These are phyloP conservation scores for Castanea sativa DNA, from an alignment of 306 rosid species.

Conservation along the genomic window DNA sequence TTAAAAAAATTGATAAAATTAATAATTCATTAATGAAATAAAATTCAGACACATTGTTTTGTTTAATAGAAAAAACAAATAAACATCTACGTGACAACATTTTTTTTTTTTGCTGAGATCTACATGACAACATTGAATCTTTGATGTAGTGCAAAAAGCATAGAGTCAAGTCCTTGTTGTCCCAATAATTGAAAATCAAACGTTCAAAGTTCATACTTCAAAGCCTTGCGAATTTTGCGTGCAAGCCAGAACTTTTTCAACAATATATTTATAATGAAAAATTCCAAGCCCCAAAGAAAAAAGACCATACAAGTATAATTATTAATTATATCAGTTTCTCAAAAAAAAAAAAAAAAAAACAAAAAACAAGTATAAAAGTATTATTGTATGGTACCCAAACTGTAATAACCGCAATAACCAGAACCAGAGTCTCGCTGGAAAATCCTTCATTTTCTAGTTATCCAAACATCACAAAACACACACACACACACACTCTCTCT, in stretches of 20 bases:
- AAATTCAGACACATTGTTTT: no score
- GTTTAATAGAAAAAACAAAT: no score
- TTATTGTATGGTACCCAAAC: background rate
- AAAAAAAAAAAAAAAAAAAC: background rate
- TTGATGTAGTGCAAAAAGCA: background rate
- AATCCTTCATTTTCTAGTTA: slow-evolving; percentile 28
- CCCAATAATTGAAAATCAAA: background rate
- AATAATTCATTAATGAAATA: no score
- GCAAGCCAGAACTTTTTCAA: slow-evolving; percentile 8
- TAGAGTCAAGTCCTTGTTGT: background rate
- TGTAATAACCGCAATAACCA: slow-evolving; percentile 12
- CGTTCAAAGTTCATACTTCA: background rate
- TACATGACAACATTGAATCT: no score
- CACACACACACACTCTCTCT: background rate
- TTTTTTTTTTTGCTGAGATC: no score
- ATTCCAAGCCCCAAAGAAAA: no score
- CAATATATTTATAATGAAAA: background rate
- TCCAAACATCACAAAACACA: slow-evolving; percentile 17
- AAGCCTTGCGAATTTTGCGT: background rate
- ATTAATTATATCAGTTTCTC: no score
- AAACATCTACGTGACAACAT: no score
- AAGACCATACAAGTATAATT: no score
- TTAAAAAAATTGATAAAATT: no score
- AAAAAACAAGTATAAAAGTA: background rate
- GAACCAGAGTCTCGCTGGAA: background rate